Conservation (phyloP, 441 rosid genomes). For the Mallotus repandus region DNA sequence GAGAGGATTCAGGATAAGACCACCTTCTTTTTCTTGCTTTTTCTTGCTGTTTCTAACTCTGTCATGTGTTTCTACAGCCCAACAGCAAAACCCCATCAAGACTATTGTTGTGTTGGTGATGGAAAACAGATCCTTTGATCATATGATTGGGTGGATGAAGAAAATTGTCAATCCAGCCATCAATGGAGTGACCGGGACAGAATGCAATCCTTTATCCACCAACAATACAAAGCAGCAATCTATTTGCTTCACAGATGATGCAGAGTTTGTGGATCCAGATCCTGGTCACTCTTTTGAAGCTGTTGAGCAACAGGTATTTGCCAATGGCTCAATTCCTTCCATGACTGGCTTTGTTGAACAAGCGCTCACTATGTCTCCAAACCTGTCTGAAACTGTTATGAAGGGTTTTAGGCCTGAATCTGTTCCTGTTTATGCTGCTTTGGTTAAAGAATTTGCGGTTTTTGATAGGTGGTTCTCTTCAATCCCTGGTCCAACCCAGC, state of each 20-base stretch:
- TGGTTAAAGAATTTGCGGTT: conserved; percentile 75
- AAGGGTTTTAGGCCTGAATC: conserved; percentile 76
- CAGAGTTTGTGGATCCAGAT: conserved; percentile 94
- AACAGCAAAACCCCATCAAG: conserved; percentile 65
- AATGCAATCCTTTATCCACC: conserved; percentile 76
- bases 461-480: conserved; percentile 96
- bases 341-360: conserved; percentile 94
- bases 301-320: conserved; percentile 78
- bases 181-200: conserved; percentile 82
- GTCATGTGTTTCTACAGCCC: conserved; percentile 41
- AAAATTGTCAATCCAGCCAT: conserved; percentile 59
- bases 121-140: conserved; percentile 97
- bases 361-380: conserved; percentile 63
- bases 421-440: conserved; percentile 61
- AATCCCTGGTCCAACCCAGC: conserved; percentile 96
- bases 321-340: conserved; percentile 60
- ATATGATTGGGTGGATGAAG: conserved; percentile 97
- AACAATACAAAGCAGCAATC: conserved; percentile 30
- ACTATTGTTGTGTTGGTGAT: conserved; percentile 79
- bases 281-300: conserved; percentile 96
- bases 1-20: conserved; percentile 24
- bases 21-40: conserved; percentile 33
- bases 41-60: conserved; percentile 47
- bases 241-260: conserved; percentile 78
- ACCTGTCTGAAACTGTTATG: conserved; percentile 79